Evolutionary conservation across 164 flowering plant genomes (phyloP).

Genomic region (Macadamia integrifolia): DNA sequence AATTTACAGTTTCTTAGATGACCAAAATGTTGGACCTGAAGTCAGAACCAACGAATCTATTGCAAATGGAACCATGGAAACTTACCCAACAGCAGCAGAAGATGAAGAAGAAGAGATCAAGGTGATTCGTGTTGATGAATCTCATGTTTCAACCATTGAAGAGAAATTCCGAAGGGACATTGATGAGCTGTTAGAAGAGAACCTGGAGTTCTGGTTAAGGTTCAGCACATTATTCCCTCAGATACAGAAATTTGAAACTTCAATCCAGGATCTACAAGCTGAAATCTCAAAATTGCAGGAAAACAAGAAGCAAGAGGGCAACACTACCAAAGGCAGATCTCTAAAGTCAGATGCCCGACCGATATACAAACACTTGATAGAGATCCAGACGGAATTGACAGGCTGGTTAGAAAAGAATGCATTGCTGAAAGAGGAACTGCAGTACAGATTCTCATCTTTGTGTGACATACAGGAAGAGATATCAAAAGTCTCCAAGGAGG

Average conservation of each 20-base stretch:
- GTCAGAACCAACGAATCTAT: constrained; percentile 6
- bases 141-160: constrained; percentile 34
- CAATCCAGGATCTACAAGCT: constrained; percentile 37
- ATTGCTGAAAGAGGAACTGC: constrained; percentile 51
- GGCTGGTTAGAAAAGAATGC: constrained; percentile 58
- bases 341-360: constrained; percentile 52
- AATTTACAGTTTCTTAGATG: constrained; percentile 4
- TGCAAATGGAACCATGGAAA: constrained; percentile 5
- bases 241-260: constrained; percentile 54
- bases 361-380: constrained; percentile 53
- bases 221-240: constrained; percentile 55
- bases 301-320: constrained; percentile 31
- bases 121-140: constrained; percentile 18
- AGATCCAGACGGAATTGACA: constrained; percentile 52
- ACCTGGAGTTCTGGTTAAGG: constrained; percentile 63
- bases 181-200: constrained; percentile 62
- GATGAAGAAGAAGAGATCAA: constrained; percentile 28
- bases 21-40: constrained; percentile 11
- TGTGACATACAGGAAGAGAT: constrained; percentile 61
- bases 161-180: constrained; percentile 48
- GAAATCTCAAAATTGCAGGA: constrained; percentile 40
- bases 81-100: constrained; percentile 1
- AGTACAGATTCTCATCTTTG: constrained; percentile 45
- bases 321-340: constrained; percentile 9
- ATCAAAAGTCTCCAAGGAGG: constrained; percentile 35